A percentile compares a stretch with the other conserved stretches of the same genome.
Evolutionary conservation across 257 asterid species (phyloP).

Genomic region (Pogostemon cablin): DNA sequence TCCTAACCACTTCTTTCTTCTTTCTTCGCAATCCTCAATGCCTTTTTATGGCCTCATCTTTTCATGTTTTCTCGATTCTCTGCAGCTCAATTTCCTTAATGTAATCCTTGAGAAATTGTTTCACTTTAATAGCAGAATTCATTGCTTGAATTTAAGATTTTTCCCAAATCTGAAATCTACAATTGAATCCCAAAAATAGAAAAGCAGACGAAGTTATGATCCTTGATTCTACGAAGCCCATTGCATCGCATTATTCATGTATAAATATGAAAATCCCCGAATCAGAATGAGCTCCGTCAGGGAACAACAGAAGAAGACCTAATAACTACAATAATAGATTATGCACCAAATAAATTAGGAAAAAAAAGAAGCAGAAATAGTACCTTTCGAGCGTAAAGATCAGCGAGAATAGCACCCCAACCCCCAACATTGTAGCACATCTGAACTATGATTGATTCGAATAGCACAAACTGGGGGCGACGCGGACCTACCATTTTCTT

Average conservation of each 20-base stretch:
- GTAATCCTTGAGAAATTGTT: too few species aligned
- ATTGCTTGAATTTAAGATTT: neutral
- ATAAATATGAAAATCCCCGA: constrained; percentile 11
- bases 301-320: too few species aligned
- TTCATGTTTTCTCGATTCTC: too few species aligned
- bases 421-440: constrained; percentile 65
- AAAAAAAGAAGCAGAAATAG: neutral
- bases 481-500: constrained; percentile 66
- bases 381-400: constrained; percentile 82
- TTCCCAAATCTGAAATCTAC: neutral
- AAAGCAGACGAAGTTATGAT: neutral
- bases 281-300: neutral
- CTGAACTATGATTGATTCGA: constrained; percentile 85
- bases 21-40: too few species aligned
- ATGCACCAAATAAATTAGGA: neutral
- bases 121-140: neutral
- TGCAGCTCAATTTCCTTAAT: too few species aligned
- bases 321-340: neutral
- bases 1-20: too few species aligned
- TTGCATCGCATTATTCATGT: neutral
- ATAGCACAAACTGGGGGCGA: constrained; percentile 74
- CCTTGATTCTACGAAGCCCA: neutral
- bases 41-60: too few species aligned
- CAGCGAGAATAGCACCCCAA: constrained; percentile 80
- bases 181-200: constrained; percentile 22